These are phyloP conservation scores for Anisodus acutangulus DNA, from an alignment of 257 asterid genomes.

Conservation along the genomic window DNA sequence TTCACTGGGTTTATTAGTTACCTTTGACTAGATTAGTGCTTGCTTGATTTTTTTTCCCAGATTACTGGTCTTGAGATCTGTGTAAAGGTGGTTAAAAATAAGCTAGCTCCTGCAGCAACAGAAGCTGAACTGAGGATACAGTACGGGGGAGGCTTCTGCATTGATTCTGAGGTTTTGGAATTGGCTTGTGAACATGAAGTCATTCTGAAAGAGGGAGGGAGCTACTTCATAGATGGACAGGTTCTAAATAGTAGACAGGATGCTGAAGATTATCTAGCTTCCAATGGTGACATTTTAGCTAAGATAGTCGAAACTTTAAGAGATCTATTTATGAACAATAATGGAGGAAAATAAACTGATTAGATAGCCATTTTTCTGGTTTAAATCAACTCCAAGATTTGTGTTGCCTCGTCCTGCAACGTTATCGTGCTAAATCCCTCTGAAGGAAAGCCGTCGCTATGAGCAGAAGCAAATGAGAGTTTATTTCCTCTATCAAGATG, in stretches of 20 bases:
- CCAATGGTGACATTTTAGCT: constrained; percentile 56
- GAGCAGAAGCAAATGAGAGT: constrained; percentile 18
- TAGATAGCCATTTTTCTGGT: neutral
- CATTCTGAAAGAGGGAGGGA: constrained; percentile 58
- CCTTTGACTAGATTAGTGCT: neutral
- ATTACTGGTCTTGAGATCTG: constrained; percentile 81
- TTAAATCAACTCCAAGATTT: neutral
- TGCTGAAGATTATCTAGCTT: constrained; percentile 62
- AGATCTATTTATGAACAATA: constrained; percentile 49
- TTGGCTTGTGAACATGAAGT: constrained; percentile 88
- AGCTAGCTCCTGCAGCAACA: constrained; percentile 77
- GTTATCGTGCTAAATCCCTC: neutral
- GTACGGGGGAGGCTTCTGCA: constrained; percentile 73
- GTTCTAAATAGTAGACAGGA: constrained; percentile 59
- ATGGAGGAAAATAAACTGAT: neutral
- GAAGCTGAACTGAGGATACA: constrained; percentile 70
- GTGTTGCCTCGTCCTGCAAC: neutral
- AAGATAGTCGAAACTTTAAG: constrained; percentile 61
- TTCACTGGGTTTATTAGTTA: constrained; percentile 15
- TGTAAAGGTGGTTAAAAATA: constrained; percentile 84
- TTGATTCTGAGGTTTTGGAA: constrained; percentile 75
- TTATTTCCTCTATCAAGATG: neutral
- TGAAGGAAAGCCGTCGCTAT: neutral
- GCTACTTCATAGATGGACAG: constrained; percentile 64
- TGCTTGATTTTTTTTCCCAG: constrained; percentile 46